Evolutionary conservation across 2,329 filamentous ascomycete species (phyloP).

Genomic region (Diplocarpon mali): DNA sequence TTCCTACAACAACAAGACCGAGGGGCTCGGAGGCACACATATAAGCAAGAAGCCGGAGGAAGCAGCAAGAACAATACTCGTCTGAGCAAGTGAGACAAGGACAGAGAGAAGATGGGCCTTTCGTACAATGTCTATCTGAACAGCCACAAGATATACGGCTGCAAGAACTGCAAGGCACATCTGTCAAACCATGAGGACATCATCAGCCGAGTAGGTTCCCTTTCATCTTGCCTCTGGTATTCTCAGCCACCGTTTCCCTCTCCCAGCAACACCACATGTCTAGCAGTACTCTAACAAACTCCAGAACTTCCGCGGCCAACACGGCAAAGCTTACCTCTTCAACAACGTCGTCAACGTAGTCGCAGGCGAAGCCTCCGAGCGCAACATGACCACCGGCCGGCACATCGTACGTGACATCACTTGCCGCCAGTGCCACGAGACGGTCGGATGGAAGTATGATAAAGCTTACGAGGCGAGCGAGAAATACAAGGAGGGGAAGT

Average conservation of each 20-base stretch:
- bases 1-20: too few species aligned
- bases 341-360: constrained; percentile 87
- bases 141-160: constrained; percentile 80
- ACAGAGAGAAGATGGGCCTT: constrained; percentile 57
- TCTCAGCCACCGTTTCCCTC: constrained; percentile 4
- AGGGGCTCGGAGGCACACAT: too few species aligned
- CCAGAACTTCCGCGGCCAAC: constrained; percentile 95
- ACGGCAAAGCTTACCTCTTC: constrained; percentile 97
- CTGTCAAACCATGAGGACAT: constrained; percentile 93
- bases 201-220: constrained; percentile 66
- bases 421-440: constrained; percentile 83
- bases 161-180: constrained; percentile 91
- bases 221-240: neutral
- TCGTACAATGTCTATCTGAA: constrained; percentile 86
- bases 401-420: constrained; percentile 90
- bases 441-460: constrained; percentile 98
- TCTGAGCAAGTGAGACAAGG: neutral
- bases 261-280: neutral
- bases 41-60: too few species aligned
- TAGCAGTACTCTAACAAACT: neutral
- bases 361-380: constrained; percentile 74
- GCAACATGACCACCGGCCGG: constrained; percentile 94
- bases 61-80: too few species aligned
- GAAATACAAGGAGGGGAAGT: constrained; percentile 99
- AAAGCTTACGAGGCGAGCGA: constrained; percentile 86